phyloP scores from a whole-genome alignment of 192 early-diverging fungal genomes.

The Gonapodya prolifera region DNA sequence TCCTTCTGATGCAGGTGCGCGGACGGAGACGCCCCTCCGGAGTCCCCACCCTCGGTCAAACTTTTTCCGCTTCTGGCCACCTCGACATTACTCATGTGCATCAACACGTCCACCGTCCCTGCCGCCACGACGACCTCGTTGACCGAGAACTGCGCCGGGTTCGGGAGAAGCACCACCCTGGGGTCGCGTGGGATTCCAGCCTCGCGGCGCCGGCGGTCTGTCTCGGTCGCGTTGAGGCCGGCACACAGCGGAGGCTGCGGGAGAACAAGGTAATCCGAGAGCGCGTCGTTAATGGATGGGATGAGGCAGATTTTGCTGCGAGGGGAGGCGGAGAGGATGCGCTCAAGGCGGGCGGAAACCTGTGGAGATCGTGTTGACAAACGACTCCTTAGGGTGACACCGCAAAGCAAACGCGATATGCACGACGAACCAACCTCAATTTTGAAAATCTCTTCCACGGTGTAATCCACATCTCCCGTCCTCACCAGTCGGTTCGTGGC shows the following conservation, averaged over 20 bases:
- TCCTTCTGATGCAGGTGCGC: slow-evolving; percentile 20
- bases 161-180: slow-evolving; percentile 32
- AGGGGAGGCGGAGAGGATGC: slow-evolving; percentile 29
- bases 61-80: slow-evolving; percentile 8
- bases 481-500: slow-evolving; percentile 40
- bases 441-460: background rate
- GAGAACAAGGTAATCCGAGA: slow-evolving; percentile 57
- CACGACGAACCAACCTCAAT: slow-evolving; percentile 1
- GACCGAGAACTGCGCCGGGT: slow-evolving; percentile 71
- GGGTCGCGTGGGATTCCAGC: slow-evolving; percentile 11
- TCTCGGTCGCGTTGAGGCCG: slow-evolving; percentile 9
- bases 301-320: slow-evolving; percentile 49
- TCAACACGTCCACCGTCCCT: slow-evolving; percentile 62
- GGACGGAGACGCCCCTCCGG: slow-evolving; percentile 13
- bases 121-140: slow-evolving; percentile 75
- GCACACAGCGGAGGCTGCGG: slow-evolving; percentile 71
- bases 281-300: slow-evolving; percentile 63
- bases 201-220: slow-evolving; percentile 13
- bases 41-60: slow-evolving; percentile 19
- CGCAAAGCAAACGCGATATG: too few species aligned
- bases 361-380: slow-evolving; percentile 12
- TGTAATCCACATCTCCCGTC: slow-evolving; percentile 34
- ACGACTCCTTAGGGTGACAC: too few species aligned
- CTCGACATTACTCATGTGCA: slow-evolving; percentile 58
- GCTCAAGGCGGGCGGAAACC: slow-evolving; percentile 41